These are phyloP conservation scores for Vigna mungo DNA, from an alignment of 306 rosid genomes.

Conservation along the genomic window DNA sequence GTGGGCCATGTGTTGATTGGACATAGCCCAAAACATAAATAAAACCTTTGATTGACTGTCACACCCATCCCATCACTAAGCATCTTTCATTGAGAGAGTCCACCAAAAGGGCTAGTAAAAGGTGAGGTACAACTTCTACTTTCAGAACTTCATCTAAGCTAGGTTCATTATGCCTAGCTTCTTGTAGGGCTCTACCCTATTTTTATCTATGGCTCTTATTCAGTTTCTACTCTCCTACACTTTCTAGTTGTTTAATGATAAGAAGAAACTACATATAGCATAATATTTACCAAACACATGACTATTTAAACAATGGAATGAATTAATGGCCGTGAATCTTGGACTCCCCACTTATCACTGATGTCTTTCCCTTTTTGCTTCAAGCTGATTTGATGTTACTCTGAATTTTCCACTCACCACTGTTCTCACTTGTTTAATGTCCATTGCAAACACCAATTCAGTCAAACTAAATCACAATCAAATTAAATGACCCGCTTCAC, in stretches of 20 bases:
- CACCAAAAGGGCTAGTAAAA: constrained; percentile 51
- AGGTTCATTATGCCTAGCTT: constrained; percentile 33
- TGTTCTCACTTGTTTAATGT: constrained; percentile 30
- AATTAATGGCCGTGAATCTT: constrained; percentile 37
- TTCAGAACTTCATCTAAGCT: constrained; percentile 37
- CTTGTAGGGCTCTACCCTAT: constrained; percentile 25
- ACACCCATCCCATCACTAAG: constrained; percentile 47
- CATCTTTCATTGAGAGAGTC: constrained; percentile 44
- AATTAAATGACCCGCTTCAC: not conserved
- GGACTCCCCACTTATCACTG: constrained; percentile 37
- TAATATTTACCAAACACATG: constrained; percentile 33
- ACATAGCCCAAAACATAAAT: constrained; percentile 53
- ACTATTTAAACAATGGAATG: constrained; percentile 16
- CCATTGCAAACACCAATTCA: constrained; percentile 6
- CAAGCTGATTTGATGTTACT: constrained; percentile 51
- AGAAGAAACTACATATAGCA: constrained; percentile 39
- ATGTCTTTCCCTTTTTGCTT: constrained; percentile 33
- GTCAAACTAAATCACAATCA: constrained; percentile 31
- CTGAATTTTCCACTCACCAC: constrained; percentile 37
- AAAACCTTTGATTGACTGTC: constrained; percentile 48
- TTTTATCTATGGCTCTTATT: constrained; percentile 39
- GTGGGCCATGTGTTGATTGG: constrained; percentile 49
- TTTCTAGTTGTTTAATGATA: constrained; percentile 49
- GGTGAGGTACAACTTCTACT: constrained; percentile 46
- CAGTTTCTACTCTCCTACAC: constrained; percentile 42